Conservation (phyloP, 2,329 filamentous ascomycete species). For the Purpureocillium takamizusanense region DNA sequence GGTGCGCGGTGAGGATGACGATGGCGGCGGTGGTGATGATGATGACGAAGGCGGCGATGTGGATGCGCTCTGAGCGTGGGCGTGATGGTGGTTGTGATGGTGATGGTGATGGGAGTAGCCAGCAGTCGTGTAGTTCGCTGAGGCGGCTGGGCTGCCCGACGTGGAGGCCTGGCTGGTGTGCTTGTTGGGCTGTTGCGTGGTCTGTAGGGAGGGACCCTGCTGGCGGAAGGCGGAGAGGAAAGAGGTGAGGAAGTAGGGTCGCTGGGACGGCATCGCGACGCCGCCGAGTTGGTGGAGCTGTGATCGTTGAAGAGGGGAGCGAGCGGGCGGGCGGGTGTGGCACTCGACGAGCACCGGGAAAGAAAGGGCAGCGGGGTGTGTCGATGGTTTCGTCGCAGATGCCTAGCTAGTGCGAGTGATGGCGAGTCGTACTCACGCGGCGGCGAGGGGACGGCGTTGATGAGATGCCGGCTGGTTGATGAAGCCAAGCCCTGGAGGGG, state of each 20-base stretch:
- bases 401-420: no score
- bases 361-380: no score
- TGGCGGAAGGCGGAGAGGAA: slow-evolving; percentile 48
- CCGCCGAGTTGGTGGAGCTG: slow-evolving; percentile 1
- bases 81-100: no score
- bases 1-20: slow-evolving; percentile 11
- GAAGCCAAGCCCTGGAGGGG: no score
- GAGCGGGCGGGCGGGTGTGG: no score
- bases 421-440: no score
- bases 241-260: slow-evolving; percentile 46
- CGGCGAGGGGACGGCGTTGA: no score
- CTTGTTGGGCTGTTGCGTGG: slow-evolving; percentile 26
- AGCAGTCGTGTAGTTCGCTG: slow-evolving; percentile 16
- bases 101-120: slow-evolving; percentile 10
- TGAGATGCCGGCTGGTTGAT: no score
- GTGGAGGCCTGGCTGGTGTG: slow-evolving; percentile 18
- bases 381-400: no score
- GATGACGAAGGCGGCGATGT: slow-evolving; percentile 2
- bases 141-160: slow-evolving; percentile 10
- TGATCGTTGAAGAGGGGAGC: no score
- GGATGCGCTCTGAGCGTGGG: no score
- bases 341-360: no score
- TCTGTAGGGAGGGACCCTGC: slow-evolving; percentile 27
- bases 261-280: slow-evolving; percentile 40
- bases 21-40: background rate